Percentiles rank a stretch among this genome's conserved stretches.
Conservation (phyloP, 1,139 yeast species). For the Hemisphaericaspora subhashii region DNA sequence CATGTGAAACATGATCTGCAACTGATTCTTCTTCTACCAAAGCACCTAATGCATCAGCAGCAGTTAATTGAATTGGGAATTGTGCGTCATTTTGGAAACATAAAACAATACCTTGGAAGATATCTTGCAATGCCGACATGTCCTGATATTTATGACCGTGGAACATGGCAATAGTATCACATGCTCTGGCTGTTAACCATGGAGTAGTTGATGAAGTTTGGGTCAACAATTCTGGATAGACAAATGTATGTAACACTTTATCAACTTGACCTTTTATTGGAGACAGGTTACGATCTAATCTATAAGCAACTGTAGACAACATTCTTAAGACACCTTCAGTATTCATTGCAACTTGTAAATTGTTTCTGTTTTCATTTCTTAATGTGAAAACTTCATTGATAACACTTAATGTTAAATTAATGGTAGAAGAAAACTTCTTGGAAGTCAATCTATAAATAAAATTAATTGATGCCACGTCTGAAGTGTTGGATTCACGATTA, state of each 20-base stretch:
- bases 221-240: slow-evolving; percentile 46
- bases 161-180: slow-evolving; percentile 54
- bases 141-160: slow-evolving; percentile 39
- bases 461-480: slow-evolving; percentile 81
- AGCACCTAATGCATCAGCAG: slow-evolving; percentile 54
- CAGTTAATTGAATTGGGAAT: slow-evolving; percentile 51
- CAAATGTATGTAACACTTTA: slow-evolving; percentile 42
- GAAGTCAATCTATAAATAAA: slow-evolving; percentile 56
- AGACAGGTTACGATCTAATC: slow-evolving; percentile 37
- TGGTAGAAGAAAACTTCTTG: slow-evolving; percentile 48
- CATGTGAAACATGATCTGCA: slow-evolving; percentile 46
- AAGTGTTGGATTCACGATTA: slow-evolving; percentile 69
- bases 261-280: slow-evolving; percentile 51
- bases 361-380: slow-evolving; percentile 34
- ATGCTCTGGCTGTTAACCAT: slow-evolving; percentile 57
- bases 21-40: slow-evolving; percentile 49
- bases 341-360: slow-evolving; percentile 36
- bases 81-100: slow-evolving; percentile 47
- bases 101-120: slow-evolving; percentile 44
- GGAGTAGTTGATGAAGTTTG: slow-evolving; percentile 33
- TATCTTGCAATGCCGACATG: slow-evolving; percentile 38
- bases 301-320: slow-evolving; percentile 46
- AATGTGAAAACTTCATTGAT: slow-evolving; percentile 52
- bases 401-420: slow-evolving; percentile 41
- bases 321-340: slow-evolving; percentile 54